Evolutionary conservation across 306 rosid genomes (phyloP).

Genomic region (Cucurbita maxima): DNA sequence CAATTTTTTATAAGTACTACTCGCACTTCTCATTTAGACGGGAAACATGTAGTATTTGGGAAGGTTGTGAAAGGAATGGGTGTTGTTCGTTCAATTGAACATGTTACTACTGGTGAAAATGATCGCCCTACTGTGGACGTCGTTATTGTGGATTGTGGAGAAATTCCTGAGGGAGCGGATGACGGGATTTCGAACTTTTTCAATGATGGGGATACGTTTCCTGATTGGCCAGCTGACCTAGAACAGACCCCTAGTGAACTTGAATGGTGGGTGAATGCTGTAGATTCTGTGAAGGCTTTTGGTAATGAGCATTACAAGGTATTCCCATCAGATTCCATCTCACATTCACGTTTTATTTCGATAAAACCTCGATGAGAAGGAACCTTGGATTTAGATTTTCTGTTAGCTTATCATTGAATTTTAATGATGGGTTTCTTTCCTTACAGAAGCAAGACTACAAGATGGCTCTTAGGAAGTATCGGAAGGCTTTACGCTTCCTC

Average conservation of each 20-base stretch:
- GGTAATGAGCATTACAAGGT: constrained; percentile 78
- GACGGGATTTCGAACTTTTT: constrained; percentile 73
- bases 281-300: constrained; percentile 49
- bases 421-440: neutral
- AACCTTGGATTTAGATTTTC: neutral
- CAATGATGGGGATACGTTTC: constrained; percentile 72
- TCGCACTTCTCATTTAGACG: constrained; percentile 71
- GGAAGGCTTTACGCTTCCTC: constrained; percentile 67
- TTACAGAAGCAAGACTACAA: constrained; percentile 35
- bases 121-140: constrained; percentile 46
- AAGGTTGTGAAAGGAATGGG: constrained; percentile 84
- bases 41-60: constrained; percentile 87
- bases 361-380: neutral
- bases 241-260: constrained; percentile 49
- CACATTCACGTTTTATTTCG: neutral
- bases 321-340: neutral
- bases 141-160: constrained; percentile 56
- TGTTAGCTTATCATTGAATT: neutral
- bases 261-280: constrained; percentile 72
- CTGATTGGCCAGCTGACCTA: constrained; percentile 91
- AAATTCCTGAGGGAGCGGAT: constrained; percentile 49
- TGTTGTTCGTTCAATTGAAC: constrained; percentile 71
- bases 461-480: constrained; percentile 69
- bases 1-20: constrained; percentile 82
- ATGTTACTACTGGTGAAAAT: constrained; percentile 24